These are phyloP conservation scores for Monosporascus sp. DNA, from an alignment of 2,329 filamentous ascomycete genomes.

Conservation along the genomic window DNA sequence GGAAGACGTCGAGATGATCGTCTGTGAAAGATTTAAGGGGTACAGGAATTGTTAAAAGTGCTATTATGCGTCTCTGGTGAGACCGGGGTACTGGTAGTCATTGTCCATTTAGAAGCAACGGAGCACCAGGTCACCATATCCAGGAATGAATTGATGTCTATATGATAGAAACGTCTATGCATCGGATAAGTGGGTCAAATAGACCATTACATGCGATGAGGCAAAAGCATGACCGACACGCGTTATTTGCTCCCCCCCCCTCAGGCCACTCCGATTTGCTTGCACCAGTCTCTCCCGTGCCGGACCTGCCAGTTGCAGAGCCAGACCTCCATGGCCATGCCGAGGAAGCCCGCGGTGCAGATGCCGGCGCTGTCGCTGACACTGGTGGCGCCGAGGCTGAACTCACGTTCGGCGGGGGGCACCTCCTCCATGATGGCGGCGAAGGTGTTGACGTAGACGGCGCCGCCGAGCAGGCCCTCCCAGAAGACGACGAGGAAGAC, in stretches of 20 bases:
- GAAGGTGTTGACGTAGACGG: constrained; percentile 95
- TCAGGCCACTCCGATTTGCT: constrained; percentile 37
- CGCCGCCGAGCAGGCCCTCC: constrained; percentile 86
- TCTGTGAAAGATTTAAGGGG: too few relatives aligned
- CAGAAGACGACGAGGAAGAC: constrained; percentile 83
- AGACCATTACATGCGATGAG: neutral
- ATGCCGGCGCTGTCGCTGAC: constrained; percentile 92
- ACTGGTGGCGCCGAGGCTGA: constrained; percentile 81
- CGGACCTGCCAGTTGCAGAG: constrained; percentile 79
- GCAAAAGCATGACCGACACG: neutral
- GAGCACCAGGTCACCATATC: too few relatives aligned
- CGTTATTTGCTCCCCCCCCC: constrained; percentile 16
- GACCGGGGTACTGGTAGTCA: too few relatives aligned
- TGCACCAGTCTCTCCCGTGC: constrained; percentile 74
- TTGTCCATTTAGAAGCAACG: too few relatives aligned
- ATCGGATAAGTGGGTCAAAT: neutral
- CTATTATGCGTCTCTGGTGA: too few relatives aligned
- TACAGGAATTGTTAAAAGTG: too few relatives aligned
- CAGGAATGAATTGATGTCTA: too few relatives aligned
- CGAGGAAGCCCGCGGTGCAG: constrained; percentile 77
- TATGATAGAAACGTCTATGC: too few relatives aligned
- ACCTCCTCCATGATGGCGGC: constrained; percentile 87
- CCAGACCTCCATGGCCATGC: constrained; percentile 75
- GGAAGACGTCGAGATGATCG: too few relatives aligned
- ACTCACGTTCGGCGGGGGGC: constrained; percentile 73